Evolutionary conservation across 2,329 filamentous ascomycete genomes (phyloP).

Genomic region (Seiridium cupressi): DNA sequence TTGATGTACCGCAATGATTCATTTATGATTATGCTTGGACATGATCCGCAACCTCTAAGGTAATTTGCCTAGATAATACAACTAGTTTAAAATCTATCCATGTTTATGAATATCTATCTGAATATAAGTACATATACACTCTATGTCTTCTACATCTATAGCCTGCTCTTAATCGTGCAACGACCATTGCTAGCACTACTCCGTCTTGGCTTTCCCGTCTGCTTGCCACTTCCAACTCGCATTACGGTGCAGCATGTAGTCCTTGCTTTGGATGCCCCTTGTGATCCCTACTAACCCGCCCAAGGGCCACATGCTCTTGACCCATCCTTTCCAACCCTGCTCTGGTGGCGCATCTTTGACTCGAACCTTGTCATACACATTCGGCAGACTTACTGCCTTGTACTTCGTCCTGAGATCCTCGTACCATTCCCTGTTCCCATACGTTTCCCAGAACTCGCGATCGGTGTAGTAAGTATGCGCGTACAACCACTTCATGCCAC

Average conservation of each 20-base stretch:
- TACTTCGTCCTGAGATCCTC: conserved; percentile 62
- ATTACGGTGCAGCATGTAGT: conserved; percentile 52
- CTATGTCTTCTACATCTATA: background rate
- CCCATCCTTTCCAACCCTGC: conserved; percentile 38
- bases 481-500: conserved; percentile 85
- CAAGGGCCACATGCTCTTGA: conserved; percentile 52
- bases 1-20: too few relatives aligned
- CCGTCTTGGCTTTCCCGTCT: conserved; percentile 15
- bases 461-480: conserved; percentile 82
- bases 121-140: background rate
- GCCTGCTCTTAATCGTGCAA: conserved; percentile 8
- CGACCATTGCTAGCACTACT: conserved; percentile 11
- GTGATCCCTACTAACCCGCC: conserved; percentile 59
- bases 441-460: conserved; percentile 66
- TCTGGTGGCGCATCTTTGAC: conserved; percentile 47
- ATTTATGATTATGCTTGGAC: too few relatives aligned
- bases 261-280: conserved; percentile 56
- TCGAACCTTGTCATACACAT: conserved; percentile 69
- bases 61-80: too few relatives aligned
- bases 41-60: too few relatives aligned
- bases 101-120: background rate
- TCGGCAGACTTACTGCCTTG: conserved; percentile 59
- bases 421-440: conserved; percentile 59
- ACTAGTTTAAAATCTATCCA: too few relatives aligned
- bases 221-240: conserved; percentile 53